phyloP scores from a whole-genome alignment of 495 filamentous ascomycete species.

The Penicillium canariense region DNA sequence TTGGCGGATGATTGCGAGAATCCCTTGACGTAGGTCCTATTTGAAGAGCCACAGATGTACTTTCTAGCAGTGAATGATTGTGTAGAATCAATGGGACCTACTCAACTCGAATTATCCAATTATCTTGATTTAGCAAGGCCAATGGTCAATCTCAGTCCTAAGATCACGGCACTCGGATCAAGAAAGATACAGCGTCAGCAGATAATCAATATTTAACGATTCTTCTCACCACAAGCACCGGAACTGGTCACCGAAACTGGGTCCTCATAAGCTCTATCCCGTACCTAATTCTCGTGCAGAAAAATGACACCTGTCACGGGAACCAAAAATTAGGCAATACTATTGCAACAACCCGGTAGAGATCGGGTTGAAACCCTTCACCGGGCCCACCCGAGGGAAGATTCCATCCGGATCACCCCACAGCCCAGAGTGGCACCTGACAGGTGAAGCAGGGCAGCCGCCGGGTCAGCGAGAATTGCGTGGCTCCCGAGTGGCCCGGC shows the following conservation, averaged over 20 bases:
- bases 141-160: neutral
- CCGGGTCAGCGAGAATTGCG: conserved; percentile 12
- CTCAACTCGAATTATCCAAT: neutral
- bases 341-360: conserved; percentile 3
- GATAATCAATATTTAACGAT: neutral
- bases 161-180: neutral
- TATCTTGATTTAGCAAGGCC: no score
- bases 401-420: conserved; percentile 29
- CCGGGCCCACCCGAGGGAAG: conserved; percentile 6
- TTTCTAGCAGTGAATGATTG: no score
- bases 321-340: neutral
- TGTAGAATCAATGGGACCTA: neutral
- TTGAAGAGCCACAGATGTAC: no score
- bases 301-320: neutral
- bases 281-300: conserved; percentile 13
- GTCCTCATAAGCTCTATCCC: neutral
- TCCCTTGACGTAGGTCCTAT: no score
- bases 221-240: neutral
- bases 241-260: conserved; percentile 10
- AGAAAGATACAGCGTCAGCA: conserved; percentile 2
- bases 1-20: neutral
- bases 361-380: neutral
- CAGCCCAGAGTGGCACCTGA: conserved; percentile 10
- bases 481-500: conserved; percentile 7
- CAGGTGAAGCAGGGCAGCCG: neutral